Evolutionary conservation across 2,329 filamentous ascomycete species (phyloP).

Genomic region (Knufia petricola): DNA sequence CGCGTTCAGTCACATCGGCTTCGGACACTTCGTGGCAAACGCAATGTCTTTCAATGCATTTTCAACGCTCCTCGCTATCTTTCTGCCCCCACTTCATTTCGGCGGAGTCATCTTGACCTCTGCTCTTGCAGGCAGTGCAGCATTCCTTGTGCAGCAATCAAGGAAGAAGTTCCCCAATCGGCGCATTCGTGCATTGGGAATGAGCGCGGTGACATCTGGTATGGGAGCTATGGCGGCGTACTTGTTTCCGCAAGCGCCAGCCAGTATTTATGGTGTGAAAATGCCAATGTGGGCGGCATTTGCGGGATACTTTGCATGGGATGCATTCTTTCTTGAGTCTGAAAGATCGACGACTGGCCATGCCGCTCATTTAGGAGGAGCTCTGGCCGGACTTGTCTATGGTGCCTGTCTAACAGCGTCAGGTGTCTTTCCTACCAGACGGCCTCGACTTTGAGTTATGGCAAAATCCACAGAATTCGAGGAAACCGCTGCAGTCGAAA

Average conservation of each 20-base stretch:
- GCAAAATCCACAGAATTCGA: no score
- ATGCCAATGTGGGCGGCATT: constrained; percentile 9
- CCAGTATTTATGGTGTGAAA: background rate
- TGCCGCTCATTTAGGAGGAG: constrained; percentile 12
- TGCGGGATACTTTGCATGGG: constrained; percentile 7
- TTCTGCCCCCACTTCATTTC: constrained; percentile 8
- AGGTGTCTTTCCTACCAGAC: background rate
- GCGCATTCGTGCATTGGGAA: constrained; percentile 3
- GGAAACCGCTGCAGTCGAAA: no score
- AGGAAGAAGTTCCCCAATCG: background rate
- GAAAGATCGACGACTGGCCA: constrained; percentile 9
- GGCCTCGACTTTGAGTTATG: background rate
- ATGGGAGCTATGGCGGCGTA: constrained; percentile 9
- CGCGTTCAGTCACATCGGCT: constrained; percentile 12
- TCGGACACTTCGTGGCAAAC: constrained; percentile 9
- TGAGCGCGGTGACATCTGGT: constrained; percentile 12
- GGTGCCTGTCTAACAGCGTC: background rate
- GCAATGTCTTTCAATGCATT: constrained; percentile 9
- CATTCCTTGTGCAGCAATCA: constrained; percentile 1
- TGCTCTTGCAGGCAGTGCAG: constrained; percentile 9
- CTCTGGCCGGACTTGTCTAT: constrained; percentile 9
- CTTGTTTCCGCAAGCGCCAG: background rate
- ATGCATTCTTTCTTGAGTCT: constrained; percentile 9
- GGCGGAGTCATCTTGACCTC: constrained; percentile 8
- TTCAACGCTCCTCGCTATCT: background rate